Base-by-base conservation (phyloP, 768 basidiomycete genomes). In the Coprinopsis cinerea region DNA sequence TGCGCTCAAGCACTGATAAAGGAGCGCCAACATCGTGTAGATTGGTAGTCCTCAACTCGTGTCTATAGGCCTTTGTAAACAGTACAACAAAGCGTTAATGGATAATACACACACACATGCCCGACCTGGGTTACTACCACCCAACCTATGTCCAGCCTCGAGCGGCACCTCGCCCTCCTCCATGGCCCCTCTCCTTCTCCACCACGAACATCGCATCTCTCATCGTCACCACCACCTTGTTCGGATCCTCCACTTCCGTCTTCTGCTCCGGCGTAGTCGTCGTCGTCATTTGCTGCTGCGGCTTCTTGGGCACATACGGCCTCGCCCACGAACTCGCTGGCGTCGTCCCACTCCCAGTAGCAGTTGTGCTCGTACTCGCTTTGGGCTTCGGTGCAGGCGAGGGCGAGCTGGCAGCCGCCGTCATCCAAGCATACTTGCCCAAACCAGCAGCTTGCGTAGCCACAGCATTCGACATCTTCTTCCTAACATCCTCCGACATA, bases 341-440 rank as follows among this genome's bases (percentile, higher is more conserved):
- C 2, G 67, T 53, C 6, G 56, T 41, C 2, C 65, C 24, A 20
- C 55, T 51, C 9, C 60, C 34, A 5, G 58, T 50, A 50, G 70
- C 58, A 5, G 69, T 61, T 36, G 64, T 59, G 5, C 57, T 46
- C 1, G 66, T 56, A 3, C 60, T 47, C 2, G 66, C 51, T n/a
- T 57, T 48, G 2, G 63, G 26, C 5, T 51, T 57, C n/a, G 59
- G 34, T 6, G 47, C 43, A 15, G 44, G 43, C 1, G 57, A 48
- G 51, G 72, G 54, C 4, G 67, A 63, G 1, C 72, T 68, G 1
- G 74, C 67, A 52, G 73, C 78, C 4, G 85, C 78, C 14, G 71
- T 90, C 88, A 93, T 90, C 92, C 92, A 94, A 14, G 87, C 75
- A 58, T 92, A 94, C 65, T 84, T 85, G 18, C 85, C 82, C 18